A percentile compares a stretch with the other conserved stretches of the same genome.
Evolutionary conservation across 2,329 filamentous ascomycete genomes (phyloP).

Genomic region (Calonectria leucothoes): DNA sequence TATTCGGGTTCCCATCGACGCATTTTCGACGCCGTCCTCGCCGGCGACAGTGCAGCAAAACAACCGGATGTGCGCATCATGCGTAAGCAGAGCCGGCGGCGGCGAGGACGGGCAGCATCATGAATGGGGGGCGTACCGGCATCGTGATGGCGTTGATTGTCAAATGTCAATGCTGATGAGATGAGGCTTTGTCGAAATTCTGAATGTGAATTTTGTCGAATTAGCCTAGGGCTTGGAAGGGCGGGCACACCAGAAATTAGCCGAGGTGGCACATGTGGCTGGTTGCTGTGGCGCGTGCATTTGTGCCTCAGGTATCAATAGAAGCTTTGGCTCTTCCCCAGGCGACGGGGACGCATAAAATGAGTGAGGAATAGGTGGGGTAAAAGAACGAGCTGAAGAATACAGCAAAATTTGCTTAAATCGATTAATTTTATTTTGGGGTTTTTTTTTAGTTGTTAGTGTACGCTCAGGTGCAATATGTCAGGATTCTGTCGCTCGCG

Average conservation of each 20-base stretch:
- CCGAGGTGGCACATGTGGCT: slow-evolving; percentile 27
- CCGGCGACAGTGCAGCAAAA: not conserved
- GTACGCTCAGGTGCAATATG: not conserved
- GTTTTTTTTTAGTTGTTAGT: not conserved
- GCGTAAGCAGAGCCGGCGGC: slow-evolving; percentile 23
- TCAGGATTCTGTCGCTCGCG: not conserved
- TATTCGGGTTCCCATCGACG: slow-evolving; percentile 20
- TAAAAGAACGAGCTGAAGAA: not conserved
- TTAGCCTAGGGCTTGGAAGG: slow-evolving; percentile 44
- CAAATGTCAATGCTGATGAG: slow-evolving; percentile 48
- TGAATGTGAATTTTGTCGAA: not conserved
- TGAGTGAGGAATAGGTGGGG: not conserved
- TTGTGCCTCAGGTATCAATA: slow-evolving; percentile 29
- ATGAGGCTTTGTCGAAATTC: not conserved
- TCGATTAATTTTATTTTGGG: not conserved
- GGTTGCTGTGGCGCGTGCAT: slow-evolving; percentile 28
- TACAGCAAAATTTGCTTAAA: not conserved
- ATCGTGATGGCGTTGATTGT: slow-evolving; percentile 55
- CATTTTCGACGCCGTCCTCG: slow-evolving; percentile 10
- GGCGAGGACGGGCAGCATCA: slow-evolving; percentile 11
- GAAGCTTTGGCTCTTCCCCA: not conserved
- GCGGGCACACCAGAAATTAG: slow-evolving; percentile 28
- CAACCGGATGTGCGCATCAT: not conserved
- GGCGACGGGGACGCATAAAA: too few relatives aligned
- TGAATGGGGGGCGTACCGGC: slow-evolving; percentile 50